These are phyloP conservation scores for Penicillium expansum DNA, from an alignment of 2,329 filamentous ascomycete genomes.

Conservation along the genomic window DNA sequence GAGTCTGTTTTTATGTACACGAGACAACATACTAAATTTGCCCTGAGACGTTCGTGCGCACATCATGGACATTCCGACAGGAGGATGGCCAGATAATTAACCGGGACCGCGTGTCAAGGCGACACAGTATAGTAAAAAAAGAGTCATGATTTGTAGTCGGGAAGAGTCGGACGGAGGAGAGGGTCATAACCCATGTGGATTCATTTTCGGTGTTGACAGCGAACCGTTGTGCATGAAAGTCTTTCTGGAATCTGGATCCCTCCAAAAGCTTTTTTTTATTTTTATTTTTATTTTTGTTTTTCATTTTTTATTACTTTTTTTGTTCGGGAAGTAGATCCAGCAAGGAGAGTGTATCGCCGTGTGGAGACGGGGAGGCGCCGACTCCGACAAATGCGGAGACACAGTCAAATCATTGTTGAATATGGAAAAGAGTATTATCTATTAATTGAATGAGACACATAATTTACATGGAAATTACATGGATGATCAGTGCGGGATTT, in stretches of 20 bases:
- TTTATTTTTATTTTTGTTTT: constrained; percentile 14
- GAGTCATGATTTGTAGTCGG: constrained; percentile 26
- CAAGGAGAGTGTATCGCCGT: constrained; percentile 14
- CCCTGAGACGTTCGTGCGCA: constrained; percentile 30
- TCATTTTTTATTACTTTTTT: constrained; percentile 12
- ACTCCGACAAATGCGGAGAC: constrained; percentile 17
- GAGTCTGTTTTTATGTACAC: constrained; percentile 34
- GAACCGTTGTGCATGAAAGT: constrained; percentile 24
- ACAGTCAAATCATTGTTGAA: constrained; percentile 1
- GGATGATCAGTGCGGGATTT: constrained; percentile 4
- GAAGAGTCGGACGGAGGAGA: constrained; percentile 28
- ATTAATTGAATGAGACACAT: constrained; percentile 5
- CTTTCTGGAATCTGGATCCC: constrained; percentile 24
- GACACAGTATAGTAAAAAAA: constrained; percentile 21
- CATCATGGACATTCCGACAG: constrained; percentile 43
- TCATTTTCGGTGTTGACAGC: constrained; percentile 26
- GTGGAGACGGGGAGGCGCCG: constrained; percentile 21
- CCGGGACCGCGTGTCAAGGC: constrained; percentile 22
- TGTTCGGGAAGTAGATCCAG: constrained; percentile 24
- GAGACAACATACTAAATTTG: constrained; percentile 31
- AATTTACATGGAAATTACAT: neutral
- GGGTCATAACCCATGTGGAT: constrained; percentile 22
- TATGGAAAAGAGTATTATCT: neutral
- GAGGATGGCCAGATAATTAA: constrained; percentile 37
- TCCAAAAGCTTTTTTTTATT: constrained; percentile 18